Evolutionary conservation across 2,329 filamentous ascomycete genomes (phyloP), one percentile per base, ranked within the genome.

Genomic region (Aspergillus bombycis): DNA sequence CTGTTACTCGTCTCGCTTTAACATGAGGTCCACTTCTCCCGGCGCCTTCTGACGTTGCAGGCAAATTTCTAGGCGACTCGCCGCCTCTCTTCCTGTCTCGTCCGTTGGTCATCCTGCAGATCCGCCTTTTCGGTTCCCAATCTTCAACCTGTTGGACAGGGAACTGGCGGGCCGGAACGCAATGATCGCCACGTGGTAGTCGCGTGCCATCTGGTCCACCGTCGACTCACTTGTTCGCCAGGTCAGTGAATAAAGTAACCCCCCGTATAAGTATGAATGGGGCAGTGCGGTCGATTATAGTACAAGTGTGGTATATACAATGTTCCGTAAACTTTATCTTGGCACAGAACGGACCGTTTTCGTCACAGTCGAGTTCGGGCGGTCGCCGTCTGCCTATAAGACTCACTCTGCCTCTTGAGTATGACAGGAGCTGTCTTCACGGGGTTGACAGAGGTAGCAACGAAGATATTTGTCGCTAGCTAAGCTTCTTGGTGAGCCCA

Each of bases 141-240:
- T 48, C 34, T n/a, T 53, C 10, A 4, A 58, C 28, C 36, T 62
- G 56, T 50, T 61, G 14, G 28, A 64, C 8, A 19, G 54, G 48
- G 30, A 30, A 60, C 19, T 41, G 21, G 3, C 26, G 21, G 21
- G 61, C 43, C 45, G 26, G 12, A 63, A 48, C 21, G 34, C 53
- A 32, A 68, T 52, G n/a, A 67, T 52, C 21, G 50, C 63, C 4
- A 21, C 36, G 46, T 57, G 50, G 32, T 68, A 68, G 26, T 62
- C 63, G 30, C 41, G 57, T n/a, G 53, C 16, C 19, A 54, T 26
- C 12, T 26, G 32, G 21, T 19, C 34, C 36, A 58, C 28, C 5
- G 32, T 64, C 26, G 46, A 32, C 10, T n/a, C 23, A 36, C 46
- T 38, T 23, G 12, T 52, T 43, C 26, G 9, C 26, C 28, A 52